Base-by-base conservation (phyloP, 1,139 yeast species). In the Yamadazyma spencermartinsiae region DNA sequence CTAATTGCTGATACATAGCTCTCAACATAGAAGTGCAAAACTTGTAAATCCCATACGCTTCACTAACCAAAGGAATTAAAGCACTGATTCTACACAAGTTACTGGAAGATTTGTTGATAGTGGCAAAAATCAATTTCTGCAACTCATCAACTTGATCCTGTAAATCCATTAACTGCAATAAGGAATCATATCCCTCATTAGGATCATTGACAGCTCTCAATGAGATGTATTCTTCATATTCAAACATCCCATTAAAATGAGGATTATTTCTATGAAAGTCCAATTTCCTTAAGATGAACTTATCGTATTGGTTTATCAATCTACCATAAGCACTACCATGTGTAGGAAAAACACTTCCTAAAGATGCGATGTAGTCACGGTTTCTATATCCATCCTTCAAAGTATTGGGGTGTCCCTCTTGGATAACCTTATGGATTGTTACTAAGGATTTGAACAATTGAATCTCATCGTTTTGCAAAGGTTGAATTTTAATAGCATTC, bases 231-330 rank as follows among this genome's bases (percentile, higher is more conserved):
- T 92, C 98, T 59, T 89, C 96, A 56, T 92, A 92, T 58, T 92
- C 98, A 63, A 92, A 92, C 33, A 90, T 89, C 15, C 98, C 98
- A 56, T 86, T 90, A 65, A 90, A 92, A 2, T 90, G 95, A 11
- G 88, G 82, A 55, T 92, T 95, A 44, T 78, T 75, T 40, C 85
- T 79, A 58, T 92, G 98, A 60, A 92, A 92, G 42, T 79, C 79
- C 48, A 92, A 73, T 58, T 92, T 92, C 52, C 76, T 76, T 40
- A 86, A 65, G 42, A 92, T 65, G 47, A 79, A 86, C 31, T 72
- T 71, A 34, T 82, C 88, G 55, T 89, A 92, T 52, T 86, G 96
- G 41, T 72, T 75, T 50, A 90, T 88, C 44, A 92, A 72, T 46
- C 84, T 72, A 2, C 89, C 85, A 53, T 88, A 89, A 20, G 83